Conservation (phyloP, 148 eudicot species). For the Fagopyrum homotropicum region DNA sequence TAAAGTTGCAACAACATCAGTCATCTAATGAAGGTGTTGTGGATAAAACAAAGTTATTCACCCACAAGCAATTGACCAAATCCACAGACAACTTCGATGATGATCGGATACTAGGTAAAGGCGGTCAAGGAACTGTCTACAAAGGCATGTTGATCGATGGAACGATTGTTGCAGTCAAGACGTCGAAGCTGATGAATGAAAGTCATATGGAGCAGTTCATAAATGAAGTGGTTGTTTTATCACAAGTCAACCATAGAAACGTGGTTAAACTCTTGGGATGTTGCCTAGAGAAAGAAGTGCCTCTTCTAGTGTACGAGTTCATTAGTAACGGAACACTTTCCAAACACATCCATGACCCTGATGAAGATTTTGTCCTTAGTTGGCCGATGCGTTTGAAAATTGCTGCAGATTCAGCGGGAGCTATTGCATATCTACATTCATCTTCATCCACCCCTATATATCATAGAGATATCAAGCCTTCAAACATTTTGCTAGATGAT, state of each 20-base stretch:
- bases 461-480: no score
- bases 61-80: slow-evolving; percentile 10
- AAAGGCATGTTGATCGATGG: neutral
- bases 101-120: no score
- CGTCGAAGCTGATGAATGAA: neutral
- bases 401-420: slow-evolving; percentile 22
- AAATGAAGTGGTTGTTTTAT: slow-evolving; percentile 18
- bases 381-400: slow-evolving; percentile 18
- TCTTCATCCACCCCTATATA: no score
- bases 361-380: neutral
- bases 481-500: no score
- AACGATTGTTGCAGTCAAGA: slow-evolving; percentile 18
- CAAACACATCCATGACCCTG: neutral
- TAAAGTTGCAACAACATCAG: slow-evolving; percentile 19
- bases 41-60: slow-evolving; percentile 15
- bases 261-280: slow-evolving; percentile 18
- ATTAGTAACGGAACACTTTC: slow-evolving; percentile 12
- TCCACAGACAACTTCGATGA: slow-evolving; percentile 13
- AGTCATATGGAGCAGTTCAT: slow-evolving; percentile 8
- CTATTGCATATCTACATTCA: slow-evolving; percentile 19
- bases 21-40: slow-evolving; percentile 11
- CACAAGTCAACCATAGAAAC: slow-evolving; percentile 1
- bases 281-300: slow-evolving; percentile 24
- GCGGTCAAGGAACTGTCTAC: no score
- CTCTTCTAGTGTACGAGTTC: slow-evolving; percentile 19